Conservation (phyloP, 2,329 filamentous ascomycete genomes). For the Cladosporium sp. region DNA sequence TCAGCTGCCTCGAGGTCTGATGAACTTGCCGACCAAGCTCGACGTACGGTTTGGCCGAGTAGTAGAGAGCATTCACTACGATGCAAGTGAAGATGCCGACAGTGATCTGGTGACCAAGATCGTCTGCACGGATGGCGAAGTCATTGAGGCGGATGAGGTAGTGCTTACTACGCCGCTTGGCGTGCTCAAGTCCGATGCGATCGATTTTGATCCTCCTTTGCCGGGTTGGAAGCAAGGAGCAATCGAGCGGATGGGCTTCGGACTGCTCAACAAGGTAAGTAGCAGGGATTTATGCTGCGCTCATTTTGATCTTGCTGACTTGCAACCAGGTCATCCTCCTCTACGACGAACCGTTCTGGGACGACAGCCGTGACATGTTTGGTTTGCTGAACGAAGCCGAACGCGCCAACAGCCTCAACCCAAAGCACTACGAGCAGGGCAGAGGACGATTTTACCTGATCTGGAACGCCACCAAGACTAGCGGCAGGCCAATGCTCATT, state of each 20-base stretch:
- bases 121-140: conserved; percentile 70
- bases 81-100: conserved; percentile 22
- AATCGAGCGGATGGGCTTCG: conserved; percentile 81
- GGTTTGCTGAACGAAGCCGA: conserved; percentile 74
- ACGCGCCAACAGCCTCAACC: conserved; percentile 63
- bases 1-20: conserved; percentile 80
- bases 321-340: conserved; percentile 62
- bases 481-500: conserved; percentile 76
- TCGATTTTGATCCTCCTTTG: conserved; percentile 86
- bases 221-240: conserved; percentile 78
- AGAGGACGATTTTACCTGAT: conserved; percentile 96
- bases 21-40: conserved; percentile 68
- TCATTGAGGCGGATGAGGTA: conserved; percentile 80
- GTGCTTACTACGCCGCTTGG: conserved; percentile 86
- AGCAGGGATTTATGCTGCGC: background rate
- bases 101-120: conserved; percentile 50
- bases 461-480: conserved; percentile 90
- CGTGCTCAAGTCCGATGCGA: conserved; percentile 74
- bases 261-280: conserved; percentile 77
- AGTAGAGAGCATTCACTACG: conserved; percentile 67
- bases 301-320: conserved; percentile 13
- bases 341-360: conserved; percentile 88
- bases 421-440: conserved; percentile 69
- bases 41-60: conserved; percentile 68
- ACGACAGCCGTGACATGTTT: conserved; percentile 83